Evolutionary conservation across 177 flowering plant species (phyloP), one percentile per base, ranked within the genome.

Genomic region (Tripterygium wilfordii): DNA sequence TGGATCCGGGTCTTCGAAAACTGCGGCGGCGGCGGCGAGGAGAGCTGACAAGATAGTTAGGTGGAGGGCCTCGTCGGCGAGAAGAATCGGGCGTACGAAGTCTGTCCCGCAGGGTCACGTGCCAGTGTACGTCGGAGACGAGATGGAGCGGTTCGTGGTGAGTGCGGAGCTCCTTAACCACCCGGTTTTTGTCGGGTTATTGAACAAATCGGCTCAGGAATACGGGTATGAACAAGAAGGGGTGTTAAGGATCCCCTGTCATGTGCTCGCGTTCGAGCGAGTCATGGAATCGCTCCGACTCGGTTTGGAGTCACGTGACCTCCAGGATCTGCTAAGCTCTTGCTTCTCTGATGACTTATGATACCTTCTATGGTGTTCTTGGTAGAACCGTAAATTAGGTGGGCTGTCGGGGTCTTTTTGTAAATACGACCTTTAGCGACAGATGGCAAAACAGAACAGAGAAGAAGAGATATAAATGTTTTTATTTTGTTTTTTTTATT

Each of bases 171-270:
- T 76, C 8, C 47, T 78, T 40, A 67, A 70, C 55, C 81, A 72
- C 53, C 84, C 84, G 36, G 40, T 78, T 18, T 75, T 78, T 48
- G 56, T 76, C 10, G 52, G 36, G 28, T 53, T 78, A 25, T 63
- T 78, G 10, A 59, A 76, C 40, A 57, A 44, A 44, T 78, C 84
- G 30, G 81, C 81, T 2, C 76, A 72, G 44, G 81, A 72, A 68
- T 78, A 78, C 62, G 83, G 83, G 1, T 78, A 78, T 63, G 81
- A 75, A 41, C 83, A 78, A 51, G 45, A 57, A 15, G 83, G 83
- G 17, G 83, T 62, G 25, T 68, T 78, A 8, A 57, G 72, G 12
- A 75, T 76, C 39, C 81, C 83, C 14, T 72, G 78, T 35, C 72
- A 70, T 52, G 83, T 75, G 13, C 21, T 57, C 26, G 41, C 69